Evolutionary conservation across 2,329 filamentous ascomycete genomes (phyloP), one percentile per base, ranked within the genome.

Genomic region (Helotiales sp.): DNA sequence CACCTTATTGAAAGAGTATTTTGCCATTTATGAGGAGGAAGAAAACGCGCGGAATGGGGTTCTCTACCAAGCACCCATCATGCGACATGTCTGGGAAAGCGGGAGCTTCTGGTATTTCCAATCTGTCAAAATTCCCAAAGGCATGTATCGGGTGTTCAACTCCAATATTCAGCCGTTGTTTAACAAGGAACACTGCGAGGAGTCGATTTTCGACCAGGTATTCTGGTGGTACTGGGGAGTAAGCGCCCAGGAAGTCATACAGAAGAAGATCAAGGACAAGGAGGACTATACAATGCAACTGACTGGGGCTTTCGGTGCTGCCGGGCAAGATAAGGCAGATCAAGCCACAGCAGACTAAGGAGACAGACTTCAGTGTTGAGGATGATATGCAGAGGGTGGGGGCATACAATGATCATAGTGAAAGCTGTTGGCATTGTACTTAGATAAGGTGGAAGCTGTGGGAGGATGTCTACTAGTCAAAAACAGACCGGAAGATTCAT

Each of bases 91-190:
- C 26, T 69, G 67, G 64, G 26, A 66, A 13, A 65, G 45, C 8
- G 68, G 70, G 22, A 65, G 63, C 59, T 73, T 72, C 61, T 73
- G 71, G 68, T 73, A 69, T 59, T 73, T 73, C 37, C 62, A 70
- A 20, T 65, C 70, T 5, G 52, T 69, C n/a, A 69, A 17, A 8
- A 43, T 67, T 26, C 67, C 70, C 22, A 72, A 73, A 32, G 70
- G 62, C 61, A 70, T 73, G 67, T 71, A 65, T 61, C 66, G 61
- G 20, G 26, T 73, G 15, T 73, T 73, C 47, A 67, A 69, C 34
- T 37, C 47, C 28, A 61, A 71, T 55, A 64, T 73, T 24, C 71
- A 71, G 32, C 70, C 69, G 11, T 59, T 70, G 15, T 73, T 73
- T 45, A 70, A 69, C 57, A 64, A 61, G 52, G 67, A 67, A 61